Conservation (phyloP, 2,329 filamentous ascomycete genomes). For the Colletotrichum viniferum region DNA sequence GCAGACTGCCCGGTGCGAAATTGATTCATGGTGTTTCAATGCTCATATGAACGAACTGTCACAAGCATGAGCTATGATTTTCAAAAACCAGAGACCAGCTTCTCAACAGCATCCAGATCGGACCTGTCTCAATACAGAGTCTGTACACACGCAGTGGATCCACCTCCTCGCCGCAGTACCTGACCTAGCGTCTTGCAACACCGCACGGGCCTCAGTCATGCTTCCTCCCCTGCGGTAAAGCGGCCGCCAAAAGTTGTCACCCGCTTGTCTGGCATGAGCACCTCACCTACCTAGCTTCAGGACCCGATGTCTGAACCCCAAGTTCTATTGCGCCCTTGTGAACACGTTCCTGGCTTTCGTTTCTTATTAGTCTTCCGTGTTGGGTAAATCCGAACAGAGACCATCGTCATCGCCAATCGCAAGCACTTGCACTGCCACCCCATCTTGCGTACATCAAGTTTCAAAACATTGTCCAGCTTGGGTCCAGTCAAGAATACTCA, state of each 20-base stretch:
- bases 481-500: background rate
- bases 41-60: background rate
- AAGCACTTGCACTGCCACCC: constrained; percentile 3
- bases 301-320: background rate
- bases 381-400: background rate
- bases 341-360: background rate
- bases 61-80: background rate
- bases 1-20: background rate
- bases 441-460: background rate
- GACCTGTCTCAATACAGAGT: background rate
- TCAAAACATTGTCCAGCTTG: background rate
- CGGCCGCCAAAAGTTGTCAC: background rate
- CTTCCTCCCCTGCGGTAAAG: background rate
- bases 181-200: background rate
- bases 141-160: background rate
- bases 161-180: background rate
- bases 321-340: background rate
- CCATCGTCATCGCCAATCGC: background rate
- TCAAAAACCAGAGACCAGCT: background rate
- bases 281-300: background rate
- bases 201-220: background rate
- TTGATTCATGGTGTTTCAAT: background rate
- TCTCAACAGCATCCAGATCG: background rate
- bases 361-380: background rate
- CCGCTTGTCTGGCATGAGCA: background rate